Evolutionary conservation across 208 protist genomes (phyloP), one percentile per base, ranked within the genome.

Genomic region (Kentomonas sorsogonicus): DNA sequence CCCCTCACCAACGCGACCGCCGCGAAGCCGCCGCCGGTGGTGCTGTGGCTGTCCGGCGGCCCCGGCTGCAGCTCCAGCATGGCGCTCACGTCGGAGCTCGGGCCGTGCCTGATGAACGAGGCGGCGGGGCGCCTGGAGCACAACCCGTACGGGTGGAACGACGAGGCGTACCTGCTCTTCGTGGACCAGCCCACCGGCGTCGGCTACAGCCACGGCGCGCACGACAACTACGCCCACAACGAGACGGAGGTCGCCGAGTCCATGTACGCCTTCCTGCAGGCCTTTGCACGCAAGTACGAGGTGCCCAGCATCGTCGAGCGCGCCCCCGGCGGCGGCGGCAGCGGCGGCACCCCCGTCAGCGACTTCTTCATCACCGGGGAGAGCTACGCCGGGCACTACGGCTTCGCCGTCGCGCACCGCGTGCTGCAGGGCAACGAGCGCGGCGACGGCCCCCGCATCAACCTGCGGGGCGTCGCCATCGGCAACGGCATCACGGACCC

Each of bases 401-500:
- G 79, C 7, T 83, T 84, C 3, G 47, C 81, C 0, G 47, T 83
- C 0, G 73, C 68, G 0, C 52, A 79, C 48, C 60, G 65, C 15
- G 65, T 91, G 18, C 65, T 63, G 3, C 26, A 66, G 33, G 74
- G 75, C 33, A 87, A 88, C 57, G 46, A 66, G 51, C 30, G 34
- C 52, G 52, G 68, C 36, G 73, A 72, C 6, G 55, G 50, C 34
- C 47, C 54, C 16, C 38, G 47, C 18, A 79, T 95, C 53, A 75
- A 77, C 44, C 73, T 92, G 44, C 65, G 66, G 51, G 89, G 85
- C 40, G 55, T 95, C 18, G 76, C 63, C n/a, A 66, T 96, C 23
- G 92, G 92, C 55, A 97, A 97, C 70, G 92, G 89, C 10, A 57
- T 90, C 50, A 93, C 86, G 27, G 85, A 96, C 66, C 84, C 92